Percentiles rank a stretch among this genome's conserved stretches.
Conservation (phyloP, 306 rosid species). For the Trichosanthes truncata region DNA sequence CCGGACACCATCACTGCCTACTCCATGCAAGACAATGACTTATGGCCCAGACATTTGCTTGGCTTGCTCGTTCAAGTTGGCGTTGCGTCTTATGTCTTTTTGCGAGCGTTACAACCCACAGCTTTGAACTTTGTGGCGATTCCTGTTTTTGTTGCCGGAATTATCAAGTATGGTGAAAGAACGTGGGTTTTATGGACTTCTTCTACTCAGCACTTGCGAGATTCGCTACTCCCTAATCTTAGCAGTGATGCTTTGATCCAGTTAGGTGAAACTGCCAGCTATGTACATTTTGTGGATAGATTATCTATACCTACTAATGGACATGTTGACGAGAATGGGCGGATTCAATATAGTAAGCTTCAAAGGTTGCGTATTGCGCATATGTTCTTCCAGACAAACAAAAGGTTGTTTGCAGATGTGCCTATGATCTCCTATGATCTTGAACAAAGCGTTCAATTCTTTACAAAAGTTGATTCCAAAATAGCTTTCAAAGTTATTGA, state of each 20-base stretch:
- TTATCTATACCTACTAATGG: too few species aligned
- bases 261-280: too few species aligned
- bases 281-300: too few species aligned
- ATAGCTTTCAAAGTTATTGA: constrained; percentile 23
- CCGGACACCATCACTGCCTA: neutral
- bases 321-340: too few species aligned
- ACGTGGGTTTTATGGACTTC: neutral
- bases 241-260: too few species aligned
- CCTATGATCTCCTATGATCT: constrained; percentile 24
- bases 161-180: neutral
- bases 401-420: constrained; percentile 33
- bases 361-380: too few species aligned
- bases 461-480: neutral
- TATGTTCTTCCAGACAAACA: constrained; percentile 14
- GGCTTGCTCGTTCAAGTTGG: neutral
- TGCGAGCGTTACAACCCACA: neutral
- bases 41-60: neutral
- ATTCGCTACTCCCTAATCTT: too few species aligned
- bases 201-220: neutral
- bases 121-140: too few species aligned
- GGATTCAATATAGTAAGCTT: too few species aligned
- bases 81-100: neutral
- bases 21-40: neutral
- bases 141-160: neutral
- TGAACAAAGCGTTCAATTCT: neutral